phyloP scores from a whole-genome alignment of 495 filamentous ascomycete species.

The Cenococcum geophilum region DNA sequence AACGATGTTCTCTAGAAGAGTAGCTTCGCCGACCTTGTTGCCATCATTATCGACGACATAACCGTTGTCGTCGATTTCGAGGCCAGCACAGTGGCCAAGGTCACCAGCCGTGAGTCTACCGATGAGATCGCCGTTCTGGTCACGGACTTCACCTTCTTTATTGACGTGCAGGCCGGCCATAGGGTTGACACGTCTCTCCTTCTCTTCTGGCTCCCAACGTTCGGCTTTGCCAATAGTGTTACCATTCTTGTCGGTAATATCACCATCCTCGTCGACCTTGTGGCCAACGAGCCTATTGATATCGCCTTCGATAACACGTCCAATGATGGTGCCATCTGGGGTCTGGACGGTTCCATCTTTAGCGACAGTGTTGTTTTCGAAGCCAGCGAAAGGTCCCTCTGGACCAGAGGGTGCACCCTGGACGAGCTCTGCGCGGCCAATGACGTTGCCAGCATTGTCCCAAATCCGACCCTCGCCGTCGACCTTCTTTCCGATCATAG shows the following conservation, averaged over 20 bases:
- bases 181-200: conserved; percentile 57
- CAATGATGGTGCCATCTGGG: conserved; percentile 59
- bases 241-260: conserved; percentile 74
- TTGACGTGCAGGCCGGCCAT: conserved; percentile 76
- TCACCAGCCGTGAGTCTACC: conserved; percentile 73
- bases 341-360: conserved; percentile 69
- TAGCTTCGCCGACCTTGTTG: conserved; percentile 72
- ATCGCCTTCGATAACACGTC: conserved; percentile 68
- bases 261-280: conserved; percentile 74
- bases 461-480: conserved; percentile 76
- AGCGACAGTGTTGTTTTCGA: conserved; percentile 62
- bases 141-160: conserved; percentile 74
- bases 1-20: conserved; percentile 70
- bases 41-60: conserved; percentile 79
- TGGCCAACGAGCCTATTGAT: conserved; percentile 65
- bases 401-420: conserved; percentile 55
- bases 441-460: conserved; percentile 70
- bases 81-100: conserved; percentile 61
- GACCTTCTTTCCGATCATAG: conserved; percentile 71
- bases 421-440: conserved; percentile 74
- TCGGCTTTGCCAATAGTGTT: conserved; percentile 77
- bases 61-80: conserved; percentile 79
- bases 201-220: conserved; percentile 73
- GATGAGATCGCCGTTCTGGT: conserved; percentile 73
- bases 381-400: conserved; percentile 75